Evolutionary conservation across 2,329 filamentous ascomycete genomes (phyloP), one percentile per base, ranked within the genome.

Genomic region (Hypoxylon sp.): DNA sequence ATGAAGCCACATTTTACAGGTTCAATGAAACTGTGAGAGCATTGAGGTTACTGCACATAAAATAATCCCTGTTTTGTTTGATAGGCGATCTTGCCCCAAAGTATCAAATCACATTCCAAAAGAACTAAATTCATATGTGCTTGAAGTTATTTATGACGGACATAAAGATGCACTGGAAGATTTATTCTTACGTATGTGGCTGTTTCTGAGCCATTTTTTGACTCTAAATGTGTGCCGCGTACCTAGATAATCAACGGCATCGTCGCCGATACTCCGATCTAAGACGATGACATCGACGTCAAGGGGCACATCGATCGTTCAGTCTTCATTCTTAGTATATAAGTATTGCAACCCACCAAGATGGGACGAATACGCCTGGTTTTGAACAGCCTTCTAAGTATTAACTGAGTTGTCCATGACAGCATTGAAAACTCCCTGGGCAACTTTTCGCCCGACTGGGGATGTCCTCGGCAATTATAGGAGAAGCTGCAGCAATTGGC

Each of bases 101-200:
- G 14, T 58, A 22, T 40, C 37, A 13, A 35, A 37, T 3, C 27
- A 59, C 61, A 64, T 64, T 64, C 61, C 61, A 54, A 6, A 5
- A 10, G 5, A 5, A 14, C 53, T 20, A 17, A 22, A 25, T n/a
- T 22, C 17, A 20, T 61, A 2, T 31, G 17, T 8, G 17, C 35
- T 42, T 6, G 11, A 22, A 27, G 7, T 25, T 46, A 40, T 11
- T 8, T 44, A 56, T 63, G 51, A 63, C 44, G n/a, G 42, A 22
- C 31, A 49, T 27, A 22, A 8, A 27, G 10, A 27, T 50, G 11
- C 22, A 20, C n/a, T 49, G 6, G 2, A 37, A 13, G 42, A 22
- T 5, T n/a, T 25, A 31, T 13, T 17, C 25, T 59, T 64, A 54
- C 61, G 61, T 64, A 58, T 54, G 61, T 64, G 61, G 61, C 40